Base-by-base conservation (phyloP, 306 rosid genomes). In the Oemleria cerasiformis region DNA sequence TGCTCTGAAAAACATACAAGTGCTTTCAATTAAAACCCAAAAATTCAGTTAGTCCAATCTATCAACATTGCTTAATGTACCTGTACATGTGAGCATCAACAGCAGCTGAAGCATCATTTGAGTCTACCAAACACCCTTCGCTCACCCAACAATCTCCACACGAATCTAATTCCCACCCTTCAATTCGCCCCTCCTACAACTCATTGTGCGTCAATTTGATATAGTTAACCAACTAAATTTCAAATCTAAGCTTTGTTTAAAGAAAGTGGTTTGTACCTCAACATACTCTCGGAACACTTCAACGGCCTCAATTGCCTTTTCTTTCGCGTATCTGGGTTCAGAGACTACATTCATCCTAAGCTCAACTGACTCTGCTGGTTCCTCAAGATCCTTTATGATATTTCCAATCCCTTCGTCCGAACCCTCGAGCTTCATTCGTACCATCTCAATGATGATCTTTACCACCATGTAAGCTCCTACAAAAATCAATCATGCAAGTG, bases 111-210 rank as follows among this genome's bases (percentile, higher is more conserved):
- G 78, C 61, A 15, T 90, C 96, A 51, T 83, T 82, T 64, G 84
- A 77, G 82, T 90, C 94, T 21, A 86, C 91, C 40, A 93, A 87
- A 67, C 98, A 90, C 48, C 93, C 97, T 70, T 90, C 98, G 38
- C 96, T 88, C 60, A 93, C 98, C 98, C 98, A 93, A 77, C 98
- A 93, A 76, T 88, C 86, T 75, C 97, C 94, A 74, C 98, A 93
- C 19, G 89, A 78, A 49, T 90, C 97, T 70, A 93, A 75, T 38
- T 90, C 96, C 98, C 97, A 93, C 72, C 96, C 98, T 81, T 83
- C 84, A 53, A 90, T 73, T 73, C 81, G 60, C 49, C 98, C 97
- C 74, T 88, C 91, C 98, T 88, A 67, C 38, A 77, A 30, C 56
- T 48, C 72, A 30, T 49, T 20, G 61, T 13, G 13, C 16, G 12